phyloP scores from a whole-genome alignment of 495 filamentous ascomycete species.

The Amniculicola lignicola region DNA sequence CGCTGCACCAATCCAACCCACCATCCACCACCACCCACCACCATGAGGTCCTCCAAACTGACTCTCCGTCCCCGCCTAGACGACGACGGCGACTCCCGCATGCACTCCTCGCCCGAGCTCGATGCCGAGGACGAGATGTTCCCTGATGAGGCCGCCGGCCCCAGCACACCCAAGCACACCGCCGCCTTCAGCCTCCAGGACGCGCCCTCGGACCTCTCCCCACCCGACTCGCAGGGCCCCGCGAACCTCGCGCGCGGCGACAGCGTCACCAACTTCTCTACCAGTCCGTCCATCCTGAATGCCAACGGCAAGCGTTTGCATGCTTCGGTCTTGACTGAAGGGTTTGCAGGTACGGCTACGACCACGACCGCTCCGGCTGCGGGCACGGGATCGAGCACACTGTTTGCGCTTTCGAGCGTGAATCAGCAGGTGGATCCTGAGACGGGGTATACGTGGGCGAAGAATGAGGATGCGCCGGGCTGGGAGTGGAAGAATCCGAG shows the following conservation, averaged over 20 bases:
- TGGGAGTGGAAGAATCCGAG: constrained; percentile 55
- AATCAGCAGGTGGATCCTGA: constrained; percentile 20
- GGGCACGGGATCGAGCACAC: too few relatives aligned
- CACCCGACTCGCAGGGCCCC: constrained; percentile 52
- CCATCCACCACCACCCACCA: neutral
- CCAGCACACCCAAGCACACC: constrained; percentile 19
- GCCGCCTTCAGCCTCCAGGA: constrained; percentile 5
- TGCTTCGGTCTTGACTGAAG: neutral
- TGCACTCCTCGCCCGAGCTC: constrained; percentile 50
- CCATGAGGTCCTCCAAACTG: neutral
- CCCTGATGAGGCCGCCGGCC: constrained; percentile 33
- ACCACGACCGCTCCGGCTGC: too few relatives aligned
- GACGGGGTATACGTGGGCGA: constrained; percentile 41
- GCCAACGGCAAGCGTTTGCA: constrained; percentile 38
- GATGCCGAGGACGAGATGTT: constrained; percentile 37
- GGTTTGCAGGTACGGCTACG: too few relatives aligned
- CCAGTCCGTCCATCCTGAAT: constrained; percentile 32
- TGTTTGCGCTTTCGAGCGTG: too few relatives aligned
- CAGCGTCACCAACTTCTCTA: neutral
- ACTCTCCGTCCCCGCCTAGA: constrained; percentile 35
- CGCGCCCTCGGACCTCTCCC: constrained; percentile 49
- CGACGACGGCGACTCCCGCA: constrained; percentile 56
- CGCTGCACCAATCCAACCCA: neutral
- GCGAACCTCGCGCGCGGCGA: constrained; percentile 12
- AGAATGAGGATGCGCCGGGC: constrained; percentile 47